A percentile compares a stretch with the other conserved stretches of the same genome.
Conservation (phyloP, 768 basidiomycete genomes). For the Tulasnella sp. region DNA sequence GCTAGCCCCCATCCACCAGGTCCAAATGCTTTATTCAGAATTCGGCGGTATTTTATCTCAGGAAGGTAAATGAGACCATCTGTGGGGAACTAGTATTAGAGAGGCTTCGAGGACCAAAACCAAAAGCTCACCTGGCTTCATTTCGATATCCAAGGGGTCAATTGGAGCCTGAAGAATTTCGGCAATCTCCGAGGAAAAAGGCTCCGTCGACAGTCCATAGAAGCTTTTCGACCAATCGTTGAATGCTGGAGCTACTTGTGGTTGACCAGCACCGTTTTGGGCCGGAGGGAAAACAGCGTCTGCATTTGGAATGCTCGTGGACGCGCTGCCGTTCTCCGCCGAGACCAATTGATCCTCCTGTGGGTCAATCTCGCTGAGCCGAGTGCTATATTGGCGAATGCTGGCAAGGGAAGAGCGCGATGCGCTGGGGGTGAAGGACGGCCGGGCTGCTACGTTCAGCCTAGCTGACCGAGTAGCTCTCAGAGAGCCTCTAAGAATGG, state of each 20-base stretch:
- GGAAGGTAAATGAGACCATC: slow-evolving; percentile 95
- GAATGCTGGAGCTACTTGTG: slow-evolving; percentile 6
- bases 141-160: slow-evolving; percentile 79
- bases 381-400: background rate
- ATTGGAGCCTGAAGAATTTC: slow-evolving; percentile 75
- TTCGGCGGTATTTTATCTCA: slow-evolving; percentile 94
- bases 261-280: background rate
- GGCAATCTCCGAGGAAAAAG: slow-evolving; percentile 76
- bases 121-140: slow-evolving; percentile 78
- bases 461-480: background rate
- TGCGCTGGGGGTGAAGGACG: background rate
- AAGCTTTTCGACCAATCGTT: slow-evolving; percentile 92
- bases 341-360: background rate
- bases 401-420: background rate
- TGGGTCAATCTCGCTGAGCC: background rate
- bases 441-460: background rate
- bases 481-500: background rate
- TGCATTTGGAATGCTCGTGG: background rate
- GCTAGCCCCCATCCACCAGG: slow-evolving; percentile 98
- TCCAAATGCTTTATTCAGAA: slow-evolving; percentile 91
- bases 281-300: slow-evolving; percentile 16
- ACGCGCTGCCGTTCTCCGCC: background rate
- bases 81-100: slow-evolving; percentile 42
- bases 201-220: slow-evolving; percentile 71
- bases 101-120: background rate